A percentile compares a stretch with the other conserved stretches of the same genome.
Evolutionary conservation across 495 filamentous ascomycete species (phyloP).

Genomic region (Talaromyces wortmannii): DNA sequence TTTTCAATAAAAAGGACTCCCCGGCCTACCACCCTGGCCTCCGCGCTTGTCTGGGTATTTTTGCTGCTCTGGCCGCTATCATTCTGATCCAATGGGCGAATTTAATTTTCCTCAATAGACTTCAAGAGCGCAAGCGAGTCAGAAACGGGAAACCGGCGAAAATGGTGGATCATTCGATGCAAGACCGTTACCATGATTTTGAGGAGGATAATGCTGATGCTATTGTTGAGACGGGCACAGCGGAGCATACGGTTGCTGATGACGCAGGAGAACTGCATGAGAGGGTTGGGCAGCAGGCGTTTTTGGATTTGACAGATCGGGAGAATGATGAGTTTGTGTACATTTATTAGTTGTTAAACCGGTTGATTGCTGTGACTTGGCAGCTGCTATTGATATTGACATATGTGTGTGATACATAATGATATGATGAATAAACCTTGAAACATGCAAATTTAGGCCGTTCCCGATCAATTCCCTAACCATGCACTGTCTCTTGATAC

Average conservation of each 20-base stretch:
- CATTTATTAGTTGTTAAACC: constrained; percentile 39
- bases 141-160: constrained; percentile 48
- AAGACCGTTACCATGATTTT: constrained; percentile 22
- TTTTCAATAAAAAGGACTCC: constrained; percentile 34
- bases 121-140: constrained; percentile 44
- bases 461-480: neutral
- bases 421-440: too few relatives aligned
- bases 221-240: constrained; percentile 6
- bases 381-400: neutral
- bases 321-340: constrained; percentile 65
- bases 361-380: too few relatives aligned
- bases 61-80: constrained; percentile 39
- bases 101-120: constrained; percentile 45
- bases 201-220: constrained; percentile 7
- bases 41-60: constrained; percentile 48
- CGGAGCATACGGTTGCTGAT: constrained; percentile 10
- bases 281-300: constrained; percentile 30
- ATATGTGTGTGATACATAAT: neutral
- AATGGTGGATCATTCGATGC: constrained; percentile 52
- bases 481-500: too few relatives aligned
- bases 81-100: constrained; percentile 44
- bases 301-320: constrained; percentile 52
- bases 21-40: constrained; percentile 50
- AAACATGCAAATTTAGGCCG: neutral
- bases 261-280: constrained; percentile 8